A percentile compares a stretch with the other conserved stretches of the same genome.
phyloP scores from a whole-genome alignment of 805 yeast species.

The Wickerhamiella siamensis region DNA sequence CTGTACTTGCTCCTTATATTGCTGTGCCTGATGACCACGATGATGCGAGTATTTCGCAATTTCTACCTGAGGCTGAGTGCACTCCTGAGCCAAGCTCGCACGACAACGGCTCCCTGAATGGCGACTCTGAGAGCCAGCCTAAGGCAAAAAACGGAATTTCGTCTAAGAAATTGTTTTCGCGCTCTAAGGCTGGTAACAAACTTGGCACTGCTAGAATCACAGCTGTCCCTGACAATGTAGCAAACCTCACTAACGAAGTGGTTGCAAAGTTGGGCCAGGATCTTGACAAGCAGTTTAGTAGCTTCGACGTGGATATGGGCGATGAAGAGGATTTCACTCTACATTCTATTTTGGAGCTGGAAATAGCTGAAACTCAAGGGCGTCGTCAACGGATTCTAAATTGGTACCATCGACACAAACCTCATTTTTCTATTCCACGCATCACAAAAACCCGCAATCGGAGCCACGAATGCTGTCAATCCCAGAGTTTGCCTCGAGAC shows the following conservation, averaged over 20 bases:
- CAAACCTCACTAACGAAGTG: background rate
- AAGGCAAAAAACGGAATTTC: background rate
- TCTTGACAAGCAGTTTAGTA: background rate
- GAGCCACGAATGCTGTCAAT: background rate
- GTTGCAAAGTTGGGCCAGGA: background rate
- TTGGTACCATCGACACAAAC: background rate
- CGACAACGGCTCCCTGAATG: background rate
- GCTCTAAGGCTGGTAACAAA: too few relatives aligned
- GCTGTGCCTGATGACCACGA: background rate
- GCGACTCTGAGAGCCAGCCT: background rate
- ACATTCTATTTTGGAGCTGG: too few relatives aligned
- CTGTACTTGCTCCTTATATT: constrained; percentile 12
- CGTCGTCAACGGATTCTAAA: background rate
- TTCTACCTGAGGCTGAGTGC: background rate
- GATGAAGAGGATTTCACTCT: background rate
- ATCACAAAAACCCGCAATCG: background rate
- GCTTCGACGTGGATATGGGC: background rate
- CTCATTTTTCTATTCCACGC: background rate
- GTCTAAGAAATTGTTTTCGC: background rate
- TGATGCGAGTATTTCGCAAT: background rate
- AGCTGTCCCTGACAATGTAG: background rate
- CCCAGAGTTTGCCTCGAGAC: too few relatives aligned
- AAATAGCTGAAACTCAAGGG: background rate
- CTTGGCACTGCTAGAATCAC: background rate
- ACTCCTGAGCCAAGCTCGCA: too few relatives aligned